Evolutionary conservation across 129 eudicot species (phyloP).

Genomic region (Artemisia annua): DNA sequence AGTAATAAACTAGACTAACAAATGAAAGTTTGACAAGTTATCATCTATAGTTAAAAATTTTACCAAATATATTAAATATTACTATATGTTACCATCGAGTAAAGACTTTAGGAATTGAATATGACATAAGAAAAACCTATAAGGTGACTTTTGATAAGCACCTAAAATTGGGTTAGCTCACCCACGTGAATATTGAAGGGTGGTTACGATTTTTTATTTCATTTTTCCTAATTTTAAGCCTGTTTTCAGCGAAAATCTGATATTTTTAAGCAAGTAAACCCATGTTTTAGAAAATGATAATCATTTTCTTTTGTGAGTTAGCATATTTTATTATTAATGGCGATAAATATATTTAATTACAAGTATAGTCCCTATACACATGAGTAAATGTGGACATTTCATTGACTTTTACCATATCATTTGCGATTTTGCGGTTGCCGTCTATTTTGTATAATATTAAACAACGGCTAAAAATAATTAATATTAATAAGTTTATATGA

Average conservation of each 20-base stretch:
- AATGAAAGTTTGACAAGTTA: not conserved
- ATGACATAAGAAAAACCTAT: not conserved
- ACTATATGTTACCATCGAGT: not conserved
- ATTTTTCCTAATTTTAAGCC: too few species aligned
- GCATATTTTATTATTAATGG: too few species aligned
- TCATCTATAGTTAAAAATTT: not conserved
- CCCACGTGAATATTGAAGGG: slow-evolving; percentile 14
- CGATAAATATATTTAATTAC: too few species aligned
- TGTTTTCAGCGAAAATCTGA: too few species aligned
- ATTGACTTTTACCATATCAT: not conserved
- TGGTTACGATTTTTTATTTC: not conserved
- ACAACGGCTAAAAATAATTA: not conserved
- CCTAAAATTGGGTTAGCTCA: slow-evolving; percentile 11
- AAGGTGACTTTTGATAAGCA: slow-evolving; percentile 13
- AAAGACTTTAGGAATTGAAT: not conserved
- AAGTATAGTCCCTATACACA: too few species aligned
- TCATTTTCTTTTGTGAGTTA: too few species aligned
- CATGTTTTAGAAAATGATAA: too few species aligned
- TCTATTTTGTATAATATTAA: not conserved
- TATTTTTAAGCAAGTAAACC: too few species aligned
- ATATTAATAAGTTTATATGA: not conserved
- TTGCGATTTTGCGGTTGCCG: not conserved
- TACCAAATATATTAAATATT: not conserved
- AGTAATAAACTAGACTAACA: not conserved
- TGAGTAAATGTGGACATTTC: not conserved